Conservation (phyloP, 768 basidiomycete genomes). For the Collybia nuda region DNA sequence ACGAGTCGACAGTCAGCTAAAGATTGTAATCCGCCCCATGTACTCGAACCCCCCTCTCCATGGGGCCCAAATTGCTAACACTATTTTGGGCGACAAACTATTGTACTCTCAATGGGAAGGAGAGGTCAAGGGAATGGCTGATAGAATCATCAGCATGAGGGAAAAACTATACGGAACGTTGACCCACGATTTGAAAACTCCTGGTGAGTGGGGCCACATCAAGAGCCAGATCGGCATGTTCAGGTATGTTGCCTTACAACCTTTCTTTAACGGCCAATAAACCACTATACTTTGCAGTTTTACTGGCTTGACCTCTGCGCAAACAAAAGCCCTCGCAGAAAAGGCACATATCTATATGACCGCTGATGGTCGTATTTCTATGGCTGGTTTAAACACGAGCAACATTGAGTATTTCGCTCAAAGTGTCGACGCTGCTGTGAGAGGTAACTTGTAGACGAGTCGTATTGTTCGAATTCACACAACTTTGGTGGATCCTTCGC, state of each 20-base stretch:
- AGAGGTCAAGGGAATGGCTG: constrained; percentile 95
- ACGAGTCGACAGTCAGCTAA: constrained; percentile 90
- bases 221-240: constrained; percentile 98
- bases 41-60: constrained; percentile 97
- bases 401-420: constrained; percentile 93
- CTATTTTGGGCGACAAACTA: constrained; percentile 73
- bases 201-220: constrained; percentile 94
- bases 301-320: constrained; percentile 78
- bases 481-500: constrained; percentile 6
- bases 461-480: no score
- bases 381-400: constrained; percentile 83
- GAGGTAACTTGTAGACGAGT: constrained; percentile 59
- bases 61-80: constrained; percentile 83
- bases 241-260: constrained; percentile 53
- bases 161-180: constrained; percentile 78
- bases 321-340: constrained; percentile 81
- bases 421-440: constrained; percentile 80
- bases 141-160: constrained; percentile 92
- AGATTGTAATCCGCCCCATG: constrained; percentile 94
- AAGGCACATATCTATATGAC: constrained; percentile 95
- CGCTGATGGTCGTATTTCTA: constrained; percentile 89
- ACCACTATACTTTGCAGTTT: constrained; percentile 48
- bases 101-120: constrained; percentile 87
- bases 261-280: neutral
- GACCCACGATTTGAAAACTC: constrained; percentile 79